A percentile compares a stretch with the other conserved stretches of the same genome.
phyloP scores from a whole-genome alignment of 306 rosid species.

The Castanea crenata region DNA sequence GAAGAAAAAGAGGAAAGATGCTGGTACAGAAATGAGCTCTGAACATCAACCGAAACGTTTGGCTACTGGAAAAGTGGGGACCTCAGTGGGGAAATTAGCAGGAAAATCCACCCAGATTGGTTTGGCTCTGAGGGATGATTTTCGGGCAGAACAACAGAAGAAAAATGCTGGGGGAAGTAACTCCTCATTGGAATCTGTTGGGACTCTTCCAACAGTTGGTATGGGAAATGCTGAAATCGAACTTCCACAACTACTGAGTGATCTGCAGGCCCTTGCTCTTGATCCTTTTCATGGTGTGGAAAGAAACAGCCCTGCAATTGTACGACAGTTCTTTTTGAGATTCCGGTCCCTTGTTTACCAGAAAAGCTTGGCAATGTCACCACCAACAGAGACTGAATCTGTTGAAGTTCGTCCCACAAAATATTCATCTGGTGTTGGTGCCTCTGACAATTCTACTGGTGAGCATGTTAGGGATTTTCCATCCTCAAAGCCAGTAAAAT shows the following conservation, averaged over 20 bases:
- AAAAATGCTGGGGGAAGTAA: conserved; percentile 29
- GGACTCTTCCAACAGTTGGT: conserved; percentile 18
- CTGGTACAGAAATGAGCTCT: conserved; percentile 33
- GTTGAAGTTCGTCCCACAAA: conserved; percentile 41
- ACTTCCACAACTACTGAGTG: conserved; percentile 60
- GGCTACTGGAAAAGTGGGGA: conserved; percentile 36
- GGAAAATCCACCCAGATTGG: conserved; percentile 40
- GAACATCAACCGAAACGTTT: conserved; percentile 39
- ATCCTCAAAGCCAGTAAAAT: conserved; percentile 53
- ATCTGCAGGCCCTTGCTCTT: conserved; percentile 82
- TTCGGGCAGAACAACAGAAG: conserved; percentile 34
- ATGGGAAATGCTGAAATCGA: conserved; percentile 37
- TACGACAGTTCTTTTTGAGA: conserved; percentile 60
- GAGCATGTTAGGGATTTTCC: conserved; percentile 54
- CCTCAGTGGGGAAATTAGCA: conserved; percentile 25
- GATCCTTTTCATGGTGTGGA: conserved; percentile 76
- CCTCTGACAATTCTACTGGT: conserved; percentile 33
- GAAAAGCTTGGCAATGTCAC: conserved; percentile 70
- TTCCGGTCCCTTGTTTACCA: conserved; percentile 84
- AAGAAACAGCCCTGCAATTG: conserved; percentile 50
- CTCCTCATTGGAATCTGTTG: conserved; percentile 23
- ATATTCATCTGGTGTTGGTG: conserved; percentile 28
- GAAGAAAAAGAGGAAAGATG: conserved; percentile 59
- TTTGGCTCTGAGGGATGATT: conserved; percentile 46
- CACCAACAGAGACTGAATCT: conserved; percentile 55